A percentile compares a stretch with the other conserved stretches of the same genome.
phyloP scores from a whole-genome alignment of 208 protist genomes.

The Leptomonas seymouri region DNA sequence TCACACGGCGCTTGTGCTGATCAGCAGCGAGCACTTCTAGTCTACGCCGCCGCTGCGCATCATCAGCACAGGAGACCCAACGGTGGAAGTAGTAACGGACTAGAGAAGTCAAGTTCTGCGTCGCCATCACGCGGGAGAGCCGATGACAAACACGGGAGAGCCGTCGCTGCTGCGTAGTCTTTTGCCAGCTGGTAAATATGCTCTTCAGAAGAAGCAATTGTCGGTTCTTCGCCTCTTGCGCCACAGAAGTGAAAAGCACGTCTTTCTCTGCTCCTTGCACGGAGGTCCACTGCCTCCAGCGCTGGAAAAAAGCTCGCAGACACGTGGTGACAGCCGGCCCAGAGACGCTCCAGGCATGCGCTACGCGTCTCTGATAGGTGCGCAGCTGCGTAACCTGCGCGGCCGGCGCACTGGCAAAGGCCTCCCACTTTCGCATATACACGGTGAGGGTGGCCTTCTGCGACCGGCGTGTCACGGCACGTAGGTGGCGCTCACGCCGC shows the following conservation, averaged over 20 bases:
- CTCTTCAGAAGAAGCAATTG: neutral
- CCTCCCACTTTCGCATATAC: conserved; percentile 16
- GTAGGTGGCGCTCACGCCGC: conserved; percentile 9
- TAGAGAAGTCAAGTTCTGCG: neutral
- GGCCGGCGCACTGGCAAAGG: neutral
- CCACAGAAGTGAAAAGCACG: neutral
- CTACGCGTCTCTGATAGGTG: conserved; percentile 16
- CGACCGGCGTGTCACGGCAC: conserved; percentile 6
- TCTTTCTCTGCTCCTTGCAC: neutral
- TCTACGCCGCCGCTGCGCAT: neutral
- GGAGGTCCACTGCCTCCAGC: conserved; percentile 1
- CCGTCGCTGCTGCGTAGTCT: conserved; percentile 1
- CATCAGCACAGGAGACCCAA: neutral
- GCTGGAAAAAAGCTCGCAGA: neutral
- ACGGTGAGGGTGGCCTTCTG: conserved; percentile 1
- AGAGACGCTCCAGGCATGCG: neutral
- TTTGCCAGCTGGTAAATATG: neutral
- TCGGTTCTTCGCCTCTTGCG: neutral
- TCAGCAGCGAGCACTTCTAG: conserved; percentile 18
- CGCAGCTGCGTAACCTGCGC: neutral
- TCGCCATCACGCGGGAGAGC: conserved; percentile 11
- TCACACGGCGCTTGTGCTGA: conserved; percentile 16
- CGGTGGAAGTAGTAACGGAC: neutral
- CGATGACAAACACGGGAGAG: conserved; percentile 3
- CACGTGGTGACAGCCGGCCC: neutral